Base-by-base conservation (phyloP, 129 eudicot species). In the Logfia minima region DNA sequence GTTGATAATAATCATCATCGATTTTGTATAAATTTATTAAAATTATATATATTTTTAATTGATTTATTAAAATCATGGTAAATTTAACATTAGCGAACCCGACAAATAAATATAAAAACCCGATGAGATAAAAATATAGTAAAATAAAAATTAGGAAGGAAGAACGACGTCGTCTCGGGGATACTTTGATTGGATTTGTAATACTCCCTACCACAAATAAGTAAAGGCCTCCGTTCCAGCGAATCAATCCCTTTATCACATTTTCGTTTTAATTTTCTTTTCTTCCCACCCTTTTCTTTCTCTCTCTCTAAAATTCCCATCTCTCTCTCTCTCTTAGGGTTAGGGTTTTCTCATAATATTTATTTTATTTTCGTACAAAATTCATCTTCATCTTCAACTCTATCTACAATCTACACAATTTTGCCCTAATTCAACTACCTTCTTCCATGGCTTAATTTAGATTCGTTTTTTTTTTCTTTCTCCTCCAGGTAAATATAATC, bases 281-380 rank as follows among this genome's bases (percentile, higher is more conserved):
- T 65, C 83, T 58, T 69, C 79, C 74, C 67, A 75, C 81, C 68
- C 76, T 60, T 60, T 31, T 74, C 55, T 35, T 24, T 72, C 77
- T 75, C 77, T 63, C 72, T 64, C 68, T 17, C 63, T 13, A 21
- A 63, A 51, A 58, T 58, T 21, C 63, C 28, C 32, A 6, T 35
- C 9, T 60, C 32, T 59, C 58, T 69, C 58, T 69, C 83, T 86
- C 78, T 84, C 84, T 79, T 88, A 88, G 92, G 92, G 92, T 83
- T 92, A 80, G 87, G 85, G 83, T 85, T 86, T 48, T 84, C 26
- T 82, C 14, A 16, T 70, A 39, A 67, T 67, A 68, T 66, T 65
- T 11, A 28, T 17, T 65, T 14, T 26, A 1, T 5, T 65, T 0
- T 3, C 4, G 4, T 13, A 6, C 17, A 63, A 8, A 24, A 24